phyloP scores from a whole-genome alignment of 768 basidiomycete species.

The Lanmaoa pseudosensibilis region DNA sequence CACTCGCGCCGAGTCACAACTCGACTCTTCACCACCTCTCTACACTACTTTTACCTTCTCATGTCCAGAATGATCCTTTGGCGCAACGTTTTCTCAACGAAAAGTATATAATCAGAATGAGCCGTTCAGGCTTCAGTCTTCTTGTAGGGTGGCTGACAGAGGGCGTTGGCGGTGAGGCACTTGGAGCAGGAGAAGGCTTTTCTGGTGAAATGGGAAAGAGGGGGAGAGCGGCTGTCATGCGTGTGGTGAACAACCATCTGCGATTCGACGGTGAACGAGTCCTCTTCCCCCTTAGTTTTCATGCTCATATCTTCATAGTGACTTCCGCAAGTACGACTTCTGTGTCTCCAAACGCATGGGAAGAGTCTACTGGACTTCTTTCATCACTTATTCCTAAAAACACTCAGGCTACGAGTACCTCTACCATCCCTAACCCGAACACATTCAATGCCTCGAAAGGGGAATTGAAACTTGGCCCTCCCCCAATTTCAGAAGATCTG shows the following conservation, averaged over 20 bases:
- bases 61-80: slow-evolving; percentile 79
- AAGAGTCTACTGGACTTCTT: slow-evolving; percentile 82
- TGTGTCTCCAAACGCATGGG: slow-evolving; percentile 68
- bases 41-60: slow-evolving; percentile 75
- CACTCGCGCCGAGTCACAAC: slow-evolving; percentile 65
- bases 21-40: slow-evolving; percentile 75
- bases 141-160: slow-evolving; percentile 96
- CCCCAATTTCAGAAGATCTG: slow-evolving; percentile 77
- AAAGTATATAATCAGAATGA: slow-evolving; percentile 89
- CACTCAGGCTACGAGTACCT: slow-evolving; percentile 37
- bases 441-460: slow-evolving; percentile 77
- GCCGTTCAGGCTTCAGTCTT: slow-evolving; percentile 86
- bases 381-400: slow-evolving; percentile 73
- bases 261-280: slow-evolving; percentile 74
- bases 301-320: slow-evolving; percentile 46
- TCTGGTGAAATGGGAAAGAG: slow-evolving; percentile 79
- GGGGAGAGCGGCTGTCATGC: slow-evolving; percentile 87
- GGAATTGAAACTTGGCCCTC: slow-evolving; percentile 81
- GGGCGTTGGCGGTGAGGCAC: slow-evolving; percentile 81
- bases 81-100: slow-evolving; percentile 86
- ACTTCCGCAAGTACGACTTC: slow-evolving; percentile 67
- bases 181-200: slow-evolving; percentile 78
- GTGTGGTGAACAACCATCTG: slow-evolving; percentile 91
- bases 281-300: neutral
- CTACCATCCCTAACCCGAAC: slow-evolving; percentile 56